Evolutionary conservation across 2,329 filamentous ascomycete genomes (phyloP), one percentile per base, ranked within the genome.

Genomic region (Furcasterigmium furcatum): DNA sequence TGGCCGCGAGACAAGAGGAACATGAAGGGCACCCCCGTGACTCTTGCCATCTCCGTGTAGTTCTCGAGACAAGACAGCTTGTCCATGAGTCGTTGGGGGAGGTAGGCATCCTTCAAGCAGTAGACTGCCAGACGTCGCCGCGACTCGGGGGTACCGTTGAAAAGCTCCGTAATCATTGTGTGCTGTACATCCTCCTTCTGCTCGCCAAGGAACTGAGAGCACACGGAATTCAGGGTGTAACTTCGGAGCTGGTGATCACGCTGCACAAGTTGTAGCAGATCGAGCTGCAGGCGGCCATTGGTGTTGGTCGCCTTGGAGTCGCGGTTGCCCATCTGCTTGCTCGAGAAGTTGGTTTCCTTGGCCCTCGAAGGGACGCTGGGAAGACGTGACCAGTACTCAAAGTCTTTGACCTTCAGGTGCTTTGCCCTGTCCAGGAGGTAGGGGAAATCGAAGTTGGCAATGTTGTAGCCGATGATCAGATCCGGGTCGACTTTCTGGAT

Each of bases 121-220:
- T 99, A 99, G 1, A 99, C 81, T 1, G 94, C 94, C 41, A 99
- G 71, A 68, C 94, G 85, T 57, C 95, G 83, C 53, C 94, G 76
- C 4, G 92, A 96, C 62, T 99, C 94, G 0, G 91, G 85, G 0
- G 94, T 96, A 50, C 94, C 94, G 62, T 99, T 97, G 76, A 91
- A 96, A 4, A 99, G 72, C 60, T 97, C 95, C 0, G 95, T 99
- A 58, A 99, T 99, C 91, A 99, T 99, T 3, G 91, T 96, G 68
- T 99, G 85, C 61, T 99, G 94, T 3, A 99, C 94, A 66, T 99
- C 94, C 68, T 99, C 94, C 62, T 99, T 99, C 63, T 99, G 94
- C 63, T 99, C 94, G 39, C 91, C 91, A 20, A 99, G 66, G 59
- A 99, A 99, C 53, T 99, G 88, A 5, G 94, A 88, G 54, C 85